Conservation (phyloP, 805 yeast species). For the Yarrowia hollandica region DNA sequence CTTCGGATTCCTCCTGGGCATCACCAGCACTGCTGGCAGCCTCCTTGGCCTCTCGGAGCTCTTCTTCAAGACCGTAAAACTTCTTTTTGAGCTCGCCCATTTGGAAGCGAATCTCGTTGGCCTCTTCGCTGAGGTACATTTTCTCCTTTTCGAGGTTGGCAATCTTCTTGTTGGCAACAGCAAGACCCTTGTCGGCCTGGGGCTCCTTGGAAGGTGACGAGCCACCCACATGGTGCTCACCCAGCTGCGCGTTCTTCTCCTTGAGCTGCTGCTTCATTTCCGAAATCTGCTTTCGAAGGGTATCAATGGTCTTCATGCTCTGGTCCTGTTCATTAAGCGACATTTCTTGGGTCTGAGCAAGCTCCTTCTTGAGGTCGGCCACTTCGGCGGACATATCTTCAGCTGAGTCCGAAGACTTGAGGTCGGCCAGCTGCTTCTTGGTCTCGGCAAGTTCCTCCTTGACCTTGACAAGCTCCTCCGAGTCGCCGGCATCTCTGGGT, state of each 20-base stretch:
- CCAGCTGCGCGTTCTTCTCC: constrained; percentile 30
- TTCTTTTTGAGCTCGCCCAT: constrained; percentile 28
- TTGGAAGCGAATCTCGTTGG: constrained; percentile 33
- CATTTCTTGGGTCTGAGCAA: constrained; percentile 24
- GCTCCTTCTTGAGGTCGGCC: constrained; percentile 26
- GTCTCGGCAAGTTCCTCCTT: not conserved
- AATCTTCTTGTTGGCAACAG: constrained; percentile 16
- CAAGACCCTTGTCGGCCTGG: constrained; percentile 3
- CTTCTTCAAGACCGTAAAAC: constrained; percentile 17
- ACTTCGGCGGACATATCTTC: constrained; percentile 33
- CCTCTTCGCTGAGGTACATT: constrained; percentile 35
- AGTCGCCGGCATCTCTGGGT: not conserved
- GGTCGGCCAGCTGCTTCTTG: not conserved
- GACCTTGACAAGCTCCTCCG: constrained; percentile 6
- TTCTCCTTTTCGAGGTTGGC: constrained; percentile 38
- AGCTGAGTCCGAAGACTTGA: not conserved
- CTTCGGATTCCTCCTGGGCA: constrained; percentile 20
- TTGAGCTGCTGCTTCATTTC: constrained; percentile 34
- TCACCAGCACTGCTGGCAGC: no score
- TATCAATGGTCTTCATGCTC: constrained; percentile 32
- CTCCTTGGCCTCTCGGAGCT: constrained; percentile 28
- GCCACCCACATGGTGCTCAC: constrained; percentile 20
- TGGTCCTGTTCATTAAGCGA: constrained; percentile 33
- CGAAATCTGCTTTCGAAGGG: constrained; percentile 34
- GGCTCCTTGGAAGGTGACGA: constrained; percentile 1